Conservation (phyloP, 768 basidiomycete genomes). For the Suillus hirtellus region DNA sequence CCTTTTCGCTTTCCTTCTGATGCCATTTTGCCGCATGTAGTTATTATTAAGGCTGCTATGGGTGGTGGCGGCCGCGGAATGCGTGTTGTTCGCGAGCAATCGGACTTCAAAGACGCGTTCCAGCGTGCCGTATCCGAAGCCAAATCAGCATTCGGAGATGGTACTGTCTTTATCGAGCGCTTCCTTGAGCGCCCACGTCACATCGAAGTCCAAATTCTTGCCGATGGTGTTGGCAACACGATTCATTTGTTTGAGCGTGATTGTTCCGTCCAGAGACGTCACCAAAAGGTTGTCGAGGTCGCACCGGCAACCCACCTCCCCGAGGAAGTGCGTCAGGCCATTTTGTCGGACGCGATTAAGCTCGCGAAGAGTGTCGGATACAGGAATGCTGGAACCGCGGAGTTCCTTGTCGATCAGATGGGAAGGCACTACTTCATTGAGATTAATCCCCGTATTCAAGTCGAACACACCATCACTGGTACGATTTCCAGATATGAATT, state of each 20-base stretch:
- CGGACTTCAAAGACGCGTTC: slow-evolving; percentile 86
- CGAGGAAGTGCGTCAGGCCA: slow-evolving; percentile 87
- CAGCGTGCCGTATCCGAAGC: slow-evolving; percentile 94
- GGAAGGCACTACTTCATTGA: slow-evolving; percentile 99
- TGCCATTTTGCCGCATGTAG: slow-evolving; percentile 38
- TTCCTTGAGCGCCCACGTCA: slow-evolving; percentile 96
- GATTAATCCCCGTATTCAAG: slow-evolving; percentile 99
- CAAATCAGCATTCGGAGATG: slow-evolving; percentile 95
- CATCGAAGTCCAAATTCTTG: slow-evolving; percentile 96
- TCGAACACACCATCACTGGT: slow-evolving; percentile 99
- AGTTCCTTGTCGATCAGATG: slow-evolving; percentile 97
- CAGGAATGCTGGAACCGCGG: slow-evolving; percentile 95
- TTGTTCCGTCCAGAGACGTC: slow-evolving; percentile 96
- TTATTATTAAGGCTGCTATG: slow-evolving; percentile 99
- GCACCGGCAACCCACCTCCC: slow-evolving; percentile 94
- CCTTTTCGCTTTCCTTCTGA: slow-evolving; percentile 1
- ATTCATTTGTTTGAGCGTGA: slow-evolving; percentile 99
- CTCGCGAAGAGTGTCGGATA: slow-evolving; percentile 92
- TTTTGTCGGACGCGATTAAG: slow-evolving; percentile 89
- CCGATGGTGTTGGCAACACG: slow-evolving; percentile 89
- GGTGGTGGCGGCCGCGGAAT: slow-evolving; percentile 98
- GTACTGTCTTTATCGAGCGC: slow-evolving; percentile 98
- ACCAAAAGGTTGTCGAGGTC: slow-evolving; percentile 99
- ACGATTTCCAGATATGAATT: slow-evolving; percentile 21
- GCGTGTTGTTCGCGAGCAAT: slow-evolving; percentile 96